Base-by-base conservation (phyloP, 108 stramenopile genomes). In the Nannochloropsis salina region DNA sequence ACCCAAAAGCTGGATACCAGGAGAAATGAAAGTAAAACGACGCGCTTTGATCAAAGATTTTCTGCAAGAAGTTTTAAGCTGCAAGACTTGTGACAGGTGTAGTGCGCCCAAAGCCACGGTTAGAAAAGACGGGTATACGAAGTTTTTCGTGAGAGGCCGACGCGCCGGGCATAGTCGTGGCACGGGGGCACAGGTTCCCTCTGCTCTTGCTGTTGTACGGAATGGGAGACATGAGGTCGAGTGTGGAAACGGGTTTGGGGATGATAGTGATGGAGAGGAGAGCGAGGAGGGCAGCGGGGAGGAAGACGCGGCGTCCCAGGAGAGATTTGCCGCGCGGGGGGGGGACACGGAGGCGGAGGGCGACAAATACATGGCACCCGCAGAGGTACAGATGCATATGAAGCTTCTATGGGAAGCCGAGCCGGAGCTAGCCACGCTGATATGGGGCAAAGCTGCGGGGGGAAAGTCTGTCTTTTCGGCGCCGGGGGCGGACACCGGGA, bases 41-140 rank as follows among this genome's bases (percentile, higher is more conserved):
- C 89, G 94, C 22, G 74, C 86, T 11, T 82, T 95, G 12, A 84
- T 95, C 45, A 94, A 94, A 89, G 92, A 93, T n/a, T 94, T 96
- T 85, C 86, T 94, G 80, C 74, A 90, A 21, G 88, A 86, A 18
- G 93, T 94, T 80, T 90, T 90, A 79, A 83, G 81, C 22, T 83
- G 90, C 80, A 87, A 93, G 20, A 92, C 89, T 45, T 99, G 99
- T 92, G 91, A 92, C 31, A 93, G 96, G 88, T 99, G 99, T 83
- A 90, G 92, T 31, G 97, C 97, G 11, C 93, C 91, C 80, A 92
- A 90, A 8, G 95, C 96, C 31, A 94, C 90, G 86, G 90, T 98
- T 61, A 93, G 98, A 9, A 97, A 98, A 88, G 98, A 98, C 92
- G 94, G 95, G 45, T 92, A 88, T 92, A 95, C 96, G 90, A 99